Conservation (phyloP, 1,284 basidiomycete genomes). For the Kalmanozyma brasiliensis region DNA sequence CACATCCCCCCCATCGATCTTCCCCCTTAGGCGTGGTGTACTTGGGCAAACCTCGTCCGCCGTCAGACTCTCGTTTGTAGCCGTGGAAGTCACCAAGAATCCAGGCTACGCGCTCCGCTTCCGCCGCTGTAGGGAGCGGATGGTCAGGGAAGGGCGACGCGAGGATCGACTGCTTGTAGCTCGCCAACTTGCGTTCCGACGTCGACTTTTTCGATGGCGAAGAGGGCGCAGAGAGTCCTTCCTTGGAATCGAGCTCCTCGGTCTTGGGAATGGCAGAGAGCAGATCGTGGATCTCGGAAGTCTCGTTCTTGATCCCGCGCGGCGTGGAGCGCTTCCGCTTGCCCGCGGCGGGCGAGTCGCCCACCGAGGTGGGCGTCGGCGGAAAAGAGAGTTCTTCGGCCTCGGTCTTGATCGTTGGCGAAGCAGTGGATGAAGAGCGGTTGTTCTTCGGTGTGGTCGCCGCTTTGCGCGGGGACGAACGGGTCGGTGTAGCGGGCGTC, state of each 20-base stretch:
- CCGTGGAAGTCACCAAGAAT: slow-evolving; percentile 58
- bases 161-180: slow-evolving; percentile 42
- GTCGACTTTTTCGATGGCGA: slow-evolving; percentile 29
- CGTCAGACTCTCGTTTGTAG: slow-evolving; percentile 46
- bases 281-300: slow-evolving; percentile 12
- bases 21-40: slow-evolving; percentile 34
- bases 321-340: slow-evolving; percentile 30
- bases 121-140: slow-evolving; percentile 46
- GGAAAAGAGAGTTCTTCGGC: slow-evolving; percentile 10
- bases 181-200: slow-evolving; percentile 48
- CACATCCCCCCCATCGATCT: slow-evolving; percentile 53
- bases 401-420: slow-evolving; percentile 14
- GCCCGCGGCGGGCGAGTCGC: not conserved
- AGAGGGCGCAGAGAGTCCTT: not conserved
- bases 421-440: slow-evolving; percentile 7
- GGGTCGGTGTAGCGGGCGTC: slow-evolving; percentile 4
- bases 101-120: slow-evolving; percentile 57
- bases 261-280: slow-evolving; percentile 7
- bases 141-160: slow-evolving; percentile 53
- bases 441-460: not conserved
- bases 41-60: slow-evolving; percentile 40
- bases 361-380: slow-evolving; percentile 7
- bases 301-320: slow-evolving; percentile 15
- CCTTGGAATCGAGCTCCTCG: not conserved
- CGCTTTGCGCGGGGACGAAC: slow-evolving; percentile 13